phyloP scores from a whole-genome alignment of 768 basidiomycete species.

The Mycena polygramma region DNA sequence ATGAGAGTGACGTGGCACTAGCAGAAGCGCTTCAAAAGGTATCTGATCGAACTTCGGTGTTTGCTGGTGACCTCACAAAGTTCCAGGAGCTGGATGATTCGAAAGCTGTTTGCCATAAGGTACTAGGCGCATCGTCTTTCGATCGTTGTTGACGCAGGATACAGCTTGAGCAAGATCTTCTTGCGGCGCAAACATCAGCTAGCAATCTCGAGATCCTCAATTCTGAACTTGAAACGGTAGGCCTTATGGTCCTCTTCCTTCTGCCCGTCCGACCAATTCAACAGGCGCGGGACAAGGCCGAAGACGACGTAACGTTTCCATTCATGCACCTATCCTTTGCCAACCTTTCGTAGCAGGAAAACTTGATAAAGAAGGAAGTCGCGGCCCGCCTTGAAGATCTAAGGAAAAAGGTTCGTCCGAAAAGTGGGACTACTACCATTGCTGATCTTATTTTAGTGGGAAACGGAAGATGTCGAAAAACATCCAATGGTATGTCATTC shows the following conservation, averaged over 20 bases:
- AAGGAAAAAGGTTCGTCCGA: not conserved
- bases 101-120: not conserved
- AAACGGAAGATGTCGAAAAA: too few relatives aligned
- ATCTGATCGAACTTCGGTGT: not conserved
- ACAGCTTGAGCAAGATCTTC: too few relatives aligned
- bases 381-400: not conserved
- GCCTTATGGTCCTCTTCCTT: not conserved
- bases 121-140: not conserved
- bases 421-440: too few relatives aligned
- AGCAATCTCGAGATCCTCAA: not conserved
- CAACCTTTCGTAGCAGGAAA: not conserved
- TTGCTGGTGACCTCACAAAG: not conserved
- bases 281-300: not conserved
- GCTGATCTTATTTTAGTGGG: too few relatives aligned
- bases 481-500: not conserved
- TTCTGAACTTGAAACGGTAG: not conserved
- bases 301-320: not conserved
- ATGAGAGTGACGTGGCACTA: too few relatives aligned
- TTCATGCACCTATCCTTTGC: not conserved
- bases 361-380: not conserved
- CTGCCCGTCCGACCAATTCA: not conserved
- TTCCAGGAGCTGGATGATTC: not conserved
- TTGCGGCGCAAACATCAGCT: too few relatives aligned
- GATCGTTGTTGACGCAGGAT: not conserved
- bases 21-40: not conserved